phyloP scores from a whole-genome alignment of 1,284 basidiomycete genomes.

The Apiotrichum siamense region DNA sequence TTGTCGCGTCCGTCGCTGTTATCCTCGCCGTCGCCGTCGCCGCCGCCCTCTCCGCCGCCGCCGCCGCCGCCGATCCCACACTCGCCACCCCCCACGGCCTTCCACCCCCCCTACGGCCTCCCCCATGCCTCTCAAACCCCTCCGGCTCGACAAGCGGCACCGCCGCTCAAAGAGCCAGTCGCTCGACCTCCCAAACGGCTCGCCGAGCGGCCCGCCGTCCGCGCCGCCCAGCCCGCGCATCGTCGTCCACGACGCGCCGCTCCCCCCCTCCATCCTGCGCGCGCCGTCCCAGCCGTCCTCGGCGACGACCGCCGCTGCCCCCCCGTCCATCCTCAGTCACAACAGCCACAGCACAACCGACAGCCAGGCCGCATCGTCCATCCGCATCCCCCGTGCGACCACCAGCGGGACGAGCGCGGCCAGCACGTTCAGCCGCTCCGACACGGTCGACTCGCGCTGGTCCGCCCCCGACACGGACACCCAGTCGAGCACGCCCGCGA shows the following conservation, averaged over 20 bases:
- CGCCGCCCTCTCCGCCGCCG: too few species aligned
- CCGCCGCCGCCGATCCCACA: too few species aligned
- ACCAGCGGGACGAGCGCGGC: too few species aligned
- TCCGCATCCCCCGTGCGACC: background rate
- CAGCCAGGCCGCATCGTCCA: background rate
- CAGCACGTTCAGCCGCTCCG: slow-evolving; percentile 13
- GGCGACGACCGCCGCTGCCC: background rate
- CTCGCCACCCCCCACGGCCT: too few species aligned
- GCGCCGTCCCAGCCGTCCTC: background rate
- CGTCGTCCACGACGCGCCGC: slow-evolving; percentile 1
- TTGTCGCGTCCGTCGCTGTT: too few species aligned
- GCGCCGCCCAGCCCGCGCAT: background rate
- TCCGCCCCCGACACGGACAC: slow-evolving; percentile 11
- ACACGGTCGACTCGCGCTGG: slow-evolving; percentile 26
- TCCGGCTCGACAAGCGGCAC: slow-evolving; percentile 9
- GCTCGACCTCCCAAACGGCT: too few species aligned
- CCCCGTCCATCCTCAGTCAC: background rate
- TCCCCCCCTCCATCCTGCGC: background rate
- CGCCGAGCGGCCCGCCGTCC: too few species aligned
- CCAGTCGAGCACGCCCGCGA: slow-evolving; percentile 14
- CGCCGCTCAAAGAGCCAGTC: background rate
- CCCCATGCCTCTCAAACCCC: slow-evolving; percentile 4
- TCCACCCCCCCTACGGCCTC: too few species aligned
- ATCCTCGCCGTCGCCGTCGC: too few species aligned
- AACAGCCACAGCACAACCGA: background rate